phyloP scores from a whole-genome alignment of 2,329 filamentous ascomycete species.

The Tolypocladium paradoxum region DNA sequence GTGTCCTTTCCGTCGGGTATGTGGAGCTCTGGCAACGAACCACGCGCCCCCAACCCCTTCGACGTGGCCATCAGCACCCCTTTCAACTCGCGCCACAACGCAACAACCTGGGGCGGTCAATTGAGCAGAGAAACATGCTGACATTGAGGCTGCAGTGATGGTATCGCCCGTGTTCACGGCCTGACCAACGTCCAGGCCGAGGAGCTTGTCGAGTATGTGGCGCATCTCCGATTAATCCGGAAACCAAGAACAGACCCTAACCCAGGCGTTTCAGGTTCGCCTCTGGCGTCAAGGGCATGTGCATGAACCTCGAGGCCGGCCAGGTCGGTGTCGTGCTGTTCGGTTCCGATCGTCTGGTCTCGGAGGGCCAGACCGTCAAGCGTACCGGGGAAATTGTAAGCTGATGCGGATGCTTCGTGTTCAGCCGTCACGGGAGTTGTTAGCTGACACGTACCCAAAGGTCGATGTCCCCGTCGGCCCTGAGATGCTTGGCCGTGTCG shows the following conservation, averaged over 20 bases:
- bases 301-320: slow-evolving; percentile 99
- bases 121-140: slow-evolving; percentile 11
- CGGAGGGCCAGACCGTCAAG: slow-evolving; percentile 99
- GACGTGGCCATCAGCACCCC: background rate
- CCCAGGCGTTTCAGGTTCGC: slow-evolving; percentile 63
- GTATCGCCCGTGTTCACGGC: slow-evolving; percentile 99
- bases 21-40: slow-evolving; percentile 29
- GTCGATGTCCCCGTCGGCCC: slow-evolving; percentile 92
- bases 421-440: background rate
- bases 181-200: slow-evolving; percentile 99
- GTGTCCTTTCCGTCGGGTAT: slow-evolving; percentile 98
- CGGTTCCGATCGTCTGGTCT: slow-evolving; percentile 99
- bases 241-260: slow-evolving; percentile 10
- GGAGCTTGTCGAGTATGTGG: slow-evolving; percentile 95
- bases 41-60: background rate
- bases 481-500: slow-evolving; percentile 92
- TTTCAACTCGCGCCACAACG: background rate
- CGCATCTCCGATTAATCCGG: background rate
- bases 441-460: slow-evolving; percentile 35
- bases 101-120: background rate
- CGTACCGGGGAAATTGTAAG: slow-evolving; percentile 98
- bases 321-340: slow-evolving; percentile 99
- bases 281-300: slow-evolving; percentile 99
- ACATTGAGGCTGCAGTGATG: slow-evolving; percentile 60
- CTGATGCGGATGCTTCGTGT: slow-evolving; percentile 12